Base-by-base conservation (phyloP, 2,329 filamentous ascomycete species). In the Cytospora mali region DNA sequence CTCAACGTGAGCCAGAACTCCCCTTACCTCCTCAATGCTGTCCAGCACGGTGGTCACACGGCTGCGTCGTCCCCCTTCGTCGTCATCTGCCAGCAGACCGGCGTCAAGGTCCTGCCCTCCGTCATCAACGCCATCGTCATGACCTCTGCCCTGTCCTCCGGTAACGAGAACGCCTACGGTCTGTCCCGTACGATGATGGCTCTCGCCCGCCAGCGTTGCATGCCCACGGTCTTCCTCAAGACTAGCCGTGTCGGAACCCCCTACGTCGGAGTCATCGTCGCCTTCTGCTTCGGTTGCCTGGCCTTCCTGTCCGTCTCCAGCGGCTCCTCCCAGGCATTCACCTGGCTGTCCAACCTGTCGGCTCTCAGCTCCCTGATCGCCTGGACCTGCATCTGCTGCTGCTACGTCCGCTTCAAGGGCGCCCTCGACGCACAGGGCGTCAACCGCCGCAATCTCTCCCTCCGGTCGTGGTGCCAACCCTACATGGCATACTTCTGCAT, bases 1-100 rank as follows among this genome's bases (percentile, higher is more conserved):
- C 80, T 88, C 33, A 85, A 85, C 59, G 83, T 82, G 66, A 83
- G 83, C 0, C 85, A 79, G 31, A 75, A 85, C 64, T 80, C 84
- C 54, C 27, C 33, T 11, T 46, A 63, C 21, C 68, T 71, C 16
- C 62, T 70, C 61, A 64, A 72, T 0, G 75, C 75, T 2, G 76
- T 88, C 39, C 83, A 81, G 16, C 74, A 76, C 18, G 84, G 84
- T 23, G 81, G 79, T 27, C 75, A 77, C 6, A 83, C 81, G 54
- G 84, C 84, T 1, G 81, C 80, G 9, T 81, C 83, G 1, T 81
- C 78, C 0, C 77, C 80, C 0, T 82, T 80, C 65, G 80, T 81
- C 6, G 74, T 81, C 18, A 80, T 77, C 28, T 80, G 81, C 68
- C 77, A 78, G 61, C 75, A 79, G 60, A 80, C 78, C 3, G 80